Evolutionary conservation across 805 yeast genomes (phyloP).

Genomic region (Scheffersomyces ergatensis): DNA sequence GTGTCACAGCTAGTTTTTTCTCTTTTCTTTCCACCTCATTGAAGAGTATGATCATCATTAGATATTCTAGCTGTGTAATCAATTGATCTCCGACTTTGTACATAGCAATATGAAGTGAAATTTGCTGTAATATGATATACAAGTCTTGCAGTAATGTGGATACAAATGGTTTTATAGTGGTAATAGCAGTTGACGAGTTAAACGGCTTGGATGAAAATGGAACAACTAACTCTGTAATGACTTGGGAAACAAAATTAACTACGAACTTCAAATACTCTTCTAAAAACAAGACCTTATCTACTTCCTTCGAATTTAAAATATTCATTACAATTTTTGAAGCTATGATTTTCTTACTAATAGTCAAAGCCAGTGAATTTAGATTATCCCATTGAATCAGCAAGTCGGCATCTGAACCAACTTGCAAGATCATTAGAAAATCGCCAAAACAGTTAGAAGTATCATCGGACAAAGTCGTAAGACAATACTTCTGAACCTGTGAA

Average conservation of each 20-base stretch:
- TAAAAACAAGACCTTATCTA: conserved; percentile 43
- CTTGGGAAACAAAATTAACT: conserved; percentile 34
- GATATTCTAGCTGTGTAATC: conserved; percentile 59
- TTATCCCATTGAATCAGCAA: background rate
- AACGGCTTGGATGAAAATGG: conserved; percentile 8
- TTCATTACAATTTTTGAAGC: conserved; percentile 38
- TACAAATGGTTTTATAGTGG: conserved; percentile 7
- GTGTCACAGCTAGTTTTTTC: conserved; percentile 15
- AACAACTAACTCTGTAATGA: conserved; percentile 27
- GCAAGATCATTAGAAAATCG: background rate
- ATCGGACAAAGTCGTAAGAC: background rate
- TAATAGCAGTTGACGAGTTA: background rate
- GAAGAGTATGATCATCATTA: conserved; percentile 42
- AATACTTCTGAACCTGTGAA: background rate
- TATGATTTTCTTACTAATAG: background rate
- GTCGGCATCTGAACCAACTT: background rate
- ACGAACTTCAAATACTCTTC: conserved; percentile 44
- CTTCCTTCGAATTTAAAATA: conserved; percentile 37
- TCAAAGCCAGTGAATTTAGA: background rate
- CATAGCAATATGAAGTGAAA: conserved; percentile 8
- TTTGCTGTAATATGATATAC: conserved; percentile 4
- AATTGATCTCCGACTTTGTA: conserved; percentile 42
- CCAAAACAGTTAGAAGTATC: background rate
- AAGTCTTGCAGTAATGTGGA: conserved; percentile 12
- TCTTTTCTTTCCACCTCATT: conserved; percentile 23